These are phyloP conservation scores for Saturnispora halmiae DNA, from an alignment of 805 yeast species.

Conservation along the genomic window DNA sequence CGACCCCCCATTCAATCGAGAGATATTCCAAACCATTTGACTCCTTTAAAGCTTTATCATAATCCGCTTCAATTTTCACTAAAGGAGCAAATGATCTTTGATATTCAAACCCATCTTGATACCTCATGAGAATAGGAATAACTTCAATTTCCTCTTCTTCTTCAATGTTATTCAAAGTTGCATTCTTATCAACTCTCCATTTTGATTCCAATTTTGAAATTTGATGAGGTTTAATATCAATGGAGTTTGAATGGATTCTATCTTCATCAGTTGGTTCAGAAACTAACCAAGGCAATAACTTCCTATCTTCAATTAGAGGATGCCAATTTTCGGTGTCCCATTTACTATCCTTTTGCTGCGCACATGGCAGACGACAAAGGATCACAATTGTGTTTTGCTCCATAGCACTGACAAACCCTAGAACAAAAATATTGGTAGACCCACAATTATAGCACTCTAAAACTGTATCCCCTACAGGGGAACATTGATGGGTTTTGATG, in stretches of 20 bases:
- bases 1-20: conserved; percentile 63
- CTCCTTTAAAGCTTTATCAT: conserved; percentile 65
- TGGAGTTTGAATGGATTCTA: conserved; percentile 36
- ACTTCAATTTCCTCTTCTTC: conserved; percentile 48
- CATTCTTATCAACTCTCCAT: conserved; percentile 68
- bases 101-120: conserved; percentile 75
- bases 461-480: conserved; percentile 78
- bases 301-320: conserved; percentile 70
- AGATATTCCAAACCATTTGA: conserved; percentile 69
- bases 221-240: conserved; percentile 51
- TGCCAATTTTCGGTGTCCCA: conserved; percentile 92
- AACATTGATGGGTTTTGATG: conserved; percentile 67
- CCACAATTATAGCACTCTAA: conserved; percentile 92
- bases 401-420: conserved; percentile 85
- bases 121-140: conserved; percentile 65
- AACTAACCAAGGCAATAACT: conserved; percentile 76
- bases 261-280: conserved; percentile 60
- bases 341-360: conserved; percentile 60
- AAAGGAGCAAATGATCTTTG: conserved; percentile 80
- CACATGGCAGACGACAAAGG: conserved; percentile 82
- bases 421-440: conserved; percentile 61
- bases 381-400: conserved; percentile 80
- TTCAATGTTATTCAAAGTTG: conserved; percentile 61
- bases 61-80: conserved; percentile 72
- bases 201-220: conserved; percentile 66